phyloP scores from a whole-genome alignment of 805 yeast species.

The Candida multigemmis region DNA sequence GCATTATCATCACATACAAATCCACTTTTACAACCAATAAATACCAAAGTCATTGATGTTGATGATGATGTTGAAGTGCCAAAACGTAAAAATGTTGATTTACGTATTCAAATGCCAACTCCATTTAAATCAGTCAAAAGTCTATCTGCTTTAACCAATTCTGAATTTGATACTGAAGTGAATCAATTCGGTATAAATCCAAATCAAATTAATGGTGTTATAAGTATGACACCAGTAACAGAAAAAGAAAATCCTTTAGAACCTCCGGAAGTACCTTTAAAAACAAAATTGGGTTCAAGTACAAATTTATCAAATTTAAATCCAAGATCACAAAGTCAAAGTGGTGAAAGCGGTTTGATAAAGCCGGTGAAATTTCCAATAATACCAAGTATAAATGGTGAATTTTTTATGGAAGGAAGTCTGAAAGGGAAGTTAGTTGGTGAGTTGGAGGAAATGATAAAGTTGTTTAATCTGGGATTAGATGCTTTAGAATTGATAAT shows the following conservation, averaged over 20 bases:
- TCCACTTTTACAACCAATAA: constrained; percentile 49
- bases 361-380: constrained; percentile 19
- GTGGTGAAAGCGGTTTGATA: background rate
- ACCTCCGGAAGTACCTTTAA: constrained; percentile 1
- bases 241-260: constrained; percentile 33
- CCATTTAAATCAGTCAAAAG: constrained; percentile 37
- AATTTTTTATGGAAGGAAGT: constrained; percentile 27
- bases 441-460: constrained; percentile 30
- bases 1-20: constrained; percentile 36
- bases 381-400: constrained; percentile 26
- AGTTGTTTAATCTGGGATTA: constrained; percentile 27
- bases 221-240: constrained; percentile 75
- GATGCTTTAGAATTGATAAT: constrained; percentile 27
- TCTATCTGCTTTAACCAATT: constrained; percentile 29
- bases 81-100: constrained; percentile 43
- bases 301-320: background rate
- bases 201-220: constrained; percentile 38
- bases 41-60: constrained; percentile 28
- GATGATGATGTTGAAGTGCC: too few species aligned
- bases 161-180: constrained; percentile 19
- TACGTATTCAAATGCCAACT: constrained; percentile 68
- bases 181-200: constrained; percentile 65
- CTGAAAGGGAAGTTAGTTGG: constrained; percentile 23
- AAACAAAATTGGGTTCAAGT: background rate
- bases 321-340: background rate